Evolutionary conservation across 768 basidiomycete genomes (phyloP).

Genomic region (Auricularia sp.): DNA sequence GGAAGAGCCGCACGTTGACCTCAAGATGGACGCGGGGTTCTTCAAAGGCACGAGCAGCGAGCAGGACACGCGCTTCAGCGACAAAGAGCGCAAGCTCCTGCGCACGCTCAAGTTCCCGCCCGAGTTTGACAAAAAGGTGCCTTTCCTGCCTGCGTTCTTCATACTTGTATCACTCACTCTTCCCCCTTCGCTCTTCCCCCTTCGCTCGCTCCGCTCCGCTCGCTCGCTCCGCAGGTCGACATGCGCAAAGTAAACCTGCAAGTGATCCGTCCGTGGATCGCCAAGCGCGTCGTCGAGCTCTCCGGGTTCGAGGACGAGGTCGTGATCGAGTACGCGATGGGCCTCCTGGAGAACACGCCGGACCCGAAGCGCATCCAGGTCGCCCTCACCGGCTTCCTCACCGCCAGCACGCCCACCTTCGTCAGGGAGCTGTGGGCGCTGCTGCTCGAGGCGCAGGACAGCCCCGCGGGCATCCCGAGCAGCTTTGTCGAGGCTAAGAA

Average conservation of each 20-base stretch:
- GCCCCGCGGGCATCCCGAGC: slow-evolving; percentile 79
- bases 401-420: slow-evolving; percentile 74
- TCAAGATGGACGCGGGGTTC: slow-evolving; percentile 17
- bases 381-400: slow-evolving; percentile 85
- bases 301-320: slow-evolving; percentile 40
- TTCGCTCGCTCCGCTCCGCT: neutral
- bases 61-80: slow-evolving; percentile 86
- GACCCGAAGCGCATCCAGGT: slow-evolving; percentile 54
- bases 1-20: neutral
- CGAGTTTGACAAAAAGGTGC: slow-evolving; percentile 79
- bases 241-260: slow-evolving; percentile 89
- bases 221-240: slow-evolving; percentile 54
- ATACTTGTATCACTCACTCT: neutral
- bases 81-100: slow-evolving; percentile 87
- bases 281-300: slow-evolving; percentile 79
- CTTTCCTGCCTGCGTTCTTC: neutral
- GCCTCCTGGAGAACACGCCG: slow-evolving; percentile 66
- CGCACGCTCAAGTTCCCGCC: slow-evolving; percentile 86
- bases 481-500: slow-evolving; percentile 91
- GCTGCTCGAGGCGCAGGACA: slow-evolving; percentile 85
- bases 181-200: neutral
- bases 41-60: slow-evolving; percentile 84
- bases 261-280: slow-evolving; percentile 92
- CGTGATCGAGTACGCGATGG: slow-evolving; percentile 93
- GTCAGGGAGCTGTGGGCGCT: slow-evolving; percentile 86